These are phyloP conservation scores for Tympanopsis confertula DNA, from an alignment of 2,329 filamentous ascomycete species.

Conservation along the genomic window DNA sequence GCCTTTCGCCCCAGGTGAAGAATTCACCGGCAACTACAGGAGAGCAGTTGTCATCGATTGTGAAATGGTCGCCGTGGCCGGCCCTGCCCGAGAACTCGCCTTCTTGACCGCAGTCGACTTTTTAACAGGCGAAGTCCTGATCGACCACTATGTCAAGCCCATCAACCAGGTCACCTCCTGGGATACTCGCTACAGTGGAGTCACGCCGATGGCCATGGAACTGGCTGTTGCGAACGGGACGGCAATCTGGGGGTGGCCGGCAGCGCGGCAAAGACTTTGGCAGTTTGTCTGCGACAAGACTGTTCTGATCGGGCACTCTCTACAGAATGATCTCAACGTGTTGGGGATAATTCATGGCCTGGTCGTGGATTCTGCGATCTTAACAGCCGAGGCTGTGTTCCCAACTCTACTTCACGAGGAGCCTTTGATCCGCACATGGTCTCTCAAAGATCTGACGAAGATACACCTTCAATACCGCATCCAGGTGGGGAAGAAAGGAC, in stretches of 20 bases:
- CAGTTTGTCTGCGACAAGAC: slow-evolving; percentile 27
- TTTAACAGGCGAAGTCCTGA: slow-evolving; percentile 29
- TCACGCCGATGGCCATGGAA: slow-evolving; percentile 16
- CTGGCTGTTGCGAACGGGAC: slow-evolving; percentile 14
- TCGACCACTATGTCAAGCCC: slow-evolving; percentile 28
- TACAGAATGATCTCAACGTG: slow-evolving; percentile 29
- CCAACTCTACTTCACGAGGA: slow-evolving; percentile 1
- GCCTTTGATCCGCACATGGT: slow-evolving; percentile 12
- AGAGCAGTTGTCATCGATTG: slow-evolving; percentile 30
- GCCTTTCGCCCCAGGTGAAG: not conserved
- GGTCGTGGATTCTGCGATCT: slow-evolving; percentile 30
- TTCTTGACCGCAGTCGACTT: slow-evolving; percentile 28
- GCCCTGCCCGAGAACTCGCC: slow-evolving; percentile 18
- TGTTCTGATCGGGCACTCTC: slow-evolving; percentile 33
- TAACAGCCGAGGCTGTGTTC: slow-evolving; percentile 23
- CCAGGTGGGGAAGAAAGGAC: slow-evolving; percentile 21
- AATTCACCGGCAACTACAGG: slow-evolving; percentile 1
- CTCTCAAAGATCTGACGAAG: slow-evolving; percentile 19
- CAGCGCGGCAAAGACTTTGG: slow-evolving; percentile 28
- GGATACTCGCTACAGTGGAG: slow-evolving; percentile 24
- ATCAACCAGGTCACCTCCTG: slow-evolving; percentile 17
- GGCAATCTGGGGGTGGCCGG: slow-evolving; percentile 25
- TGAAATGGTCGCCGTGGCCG: slow-evolving; percentile 29
- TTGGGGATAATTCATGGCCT: slow-evolving; percentile 26
- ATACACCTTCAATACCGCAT: slow-evolving; percentile 22